These are phyloP conservation scores for Triangularia setosa DNA, from an alignment of 2,329 filamentous ascomycete species.

Conservation along the genomic window DNA sequence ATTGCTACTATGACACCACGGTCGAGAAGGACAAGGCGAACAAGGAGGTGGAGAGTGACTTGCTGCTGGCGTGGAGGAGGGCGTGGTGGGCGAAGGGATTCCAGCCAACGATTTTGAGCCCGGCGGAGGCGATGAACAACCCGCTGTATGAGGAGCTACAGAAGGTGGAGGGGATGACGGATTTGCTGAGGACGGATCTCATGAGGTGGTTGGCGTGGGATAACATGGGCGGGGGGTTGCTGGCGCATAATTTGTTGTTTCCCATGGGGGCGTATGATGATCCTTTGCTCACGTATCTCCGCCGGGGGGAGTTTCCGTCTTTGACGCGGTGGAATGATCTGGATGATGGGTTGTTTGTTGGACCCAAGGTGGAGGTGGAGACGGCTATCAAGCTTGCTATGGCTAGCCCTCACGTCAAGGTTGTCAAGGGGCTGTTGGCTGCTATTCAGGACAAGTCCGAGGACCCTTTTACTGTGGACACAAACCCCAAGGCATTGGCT, in stretches of 20 bases:
- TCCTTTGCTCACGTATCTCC: conserved; percentile 64
- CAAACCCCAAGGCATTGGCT: conserved; percentile 64
- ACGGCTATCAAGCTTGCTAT: conserved; percentile 60
- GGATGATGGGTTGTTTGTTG: conserved; percentile 68
- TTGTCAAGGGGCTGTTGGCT: conserved; percentile 60
- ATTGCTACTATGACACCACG: conserved; percentile 83
- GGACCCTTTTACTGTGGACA: conserved; percentile 62
- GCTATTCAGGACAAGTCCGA: conserved; percentile 35
- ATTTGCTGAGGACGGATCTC: conserved; percentile 63
- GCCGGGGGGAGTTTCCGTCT: conserved; percentile 69
- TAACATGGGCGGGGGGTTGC: conserved; percentile 77
- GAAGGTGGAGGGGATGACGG: conserved; percentile 52
- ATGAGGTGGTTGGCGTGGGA: conserved; percentile 92
- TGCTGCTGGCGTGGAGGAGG: conserved; percentile 82
- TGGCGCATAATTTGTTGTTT: conserved; percentile 74
- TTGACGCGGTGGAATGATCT: conserved; percentile 72
- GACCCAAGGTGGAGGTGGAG: conserved; percentile 60
- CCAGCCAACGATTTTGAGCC: conserved; percentile 73
- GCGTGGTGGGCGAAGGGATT: conserved; percentile 97
- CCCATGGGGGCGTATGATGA: conserved; percentile 80
- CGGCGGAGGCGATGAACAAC: conserved; percentile 77
- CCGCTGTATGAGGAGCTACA: conserved; percentile 72
- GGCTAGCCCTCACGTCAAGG: conserved; percentile 50
- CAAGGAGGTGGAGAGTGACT: conserved; percentile 68
- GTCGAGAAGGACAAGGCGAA: conserved; percentile 58